Evolutionary conservation across 2,329 filamentous ascomycete species (phyloP).

Genomic region (Didymella segeticola): DNA sequence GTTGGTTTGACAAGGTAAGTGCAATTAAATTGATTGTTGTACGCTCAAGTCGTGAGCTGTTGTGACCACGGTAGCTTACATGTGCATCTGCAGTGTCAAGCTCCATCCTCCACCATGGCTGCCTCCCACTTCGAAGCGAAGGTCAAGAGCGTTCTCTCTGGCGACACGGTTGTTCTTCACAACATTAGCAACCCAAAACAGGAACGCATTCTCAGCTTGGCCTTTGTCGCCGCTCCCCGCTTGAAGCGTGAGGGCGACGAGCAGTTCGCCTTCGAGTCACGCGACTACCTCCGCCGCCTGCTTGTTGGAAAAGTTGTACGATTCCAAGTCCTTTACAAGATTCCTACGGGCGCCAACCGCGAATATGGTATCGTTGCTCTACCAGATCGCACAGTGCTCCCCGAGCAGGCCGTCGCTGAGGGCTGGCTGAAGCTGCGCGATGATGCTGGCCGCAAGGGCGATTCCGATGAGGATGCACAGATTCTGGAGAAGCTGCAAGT

Average conservation of each 20-base stretch:
- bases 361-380: conserved; percentile 87
- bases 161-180: conserved; percentile 86
- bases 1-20: conserved; percentile 22
- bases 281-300: conserved; percentile 86
- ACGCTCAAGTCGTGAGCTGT: conserved; percentile 8
- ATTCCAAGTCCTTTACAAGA: conserved; percentile 84
- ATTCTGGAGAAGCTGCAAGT: conserved; percentile 79
- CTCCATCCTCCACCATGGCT: conserved; percentile 35
- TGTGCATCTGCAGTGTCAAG: conserved; percentile 10
- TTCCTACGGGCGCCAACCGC: conserved; percentile 76
- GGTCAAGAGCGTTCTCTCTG: conserved; percentile 93
- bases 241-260: conserved; percentile 89
- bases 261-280: conserved; percentile 90
- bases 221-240: conserved; percentile 89
- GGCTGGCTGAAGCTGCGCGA: conserved; percentile 95
- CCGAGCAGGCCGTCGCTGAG: conserved; percentile 82
- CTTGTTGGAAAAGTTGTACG: conserved; percentile 86
- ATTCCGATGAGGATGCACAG: conserved; percentile 74
- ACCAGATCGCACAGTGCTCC: conserved; percentile 72
- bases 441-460: conserved; percentile 90
- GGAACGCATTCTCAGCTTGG: conserved; percentile 87
- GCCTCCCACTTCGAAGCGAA: conserved; percentile 48
- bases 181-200: conserved; percentile 80
- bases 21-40: background rate
- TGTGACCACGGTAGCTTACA: conserved; percentile 19